Conservation (phyloP, 163 green algal species). For the Chlorella variabilis region DNA sequence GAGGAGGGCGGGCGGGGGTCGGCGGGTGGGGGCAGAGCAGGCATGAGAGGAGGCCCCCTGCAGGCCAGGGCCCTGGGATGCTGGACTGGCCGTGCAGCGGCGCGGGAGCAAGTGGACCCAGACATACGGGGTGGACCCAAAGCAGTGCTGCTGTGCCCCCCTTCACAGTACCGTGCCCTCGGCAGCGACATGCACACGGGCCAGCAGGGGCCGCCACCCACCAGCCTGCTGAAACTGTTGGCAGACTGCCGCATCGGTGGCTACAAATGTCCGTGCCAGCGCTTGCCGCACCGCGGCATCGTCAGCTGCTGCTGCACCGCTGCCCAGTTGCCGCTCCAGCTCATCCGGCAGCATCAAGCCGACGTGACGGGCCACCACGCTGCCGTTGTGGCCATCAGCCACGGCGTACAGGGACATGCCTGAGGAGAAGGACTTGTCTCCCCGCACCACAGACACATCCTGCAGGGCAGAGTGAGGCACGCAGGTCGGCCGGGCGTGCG, state of each 20-base stretch:
- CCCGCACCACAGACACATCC: constrained; percentile 16
- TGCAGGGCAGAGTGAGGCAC: neutral
- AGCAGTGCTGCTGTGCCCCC: no score
- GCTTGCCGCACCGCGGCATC: neutral
- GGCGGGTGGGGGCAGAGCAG: no score
- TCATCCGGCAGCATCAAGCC: neutral
- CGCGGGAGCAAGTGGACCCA: no score
- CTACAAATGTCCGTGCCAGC: constrained; percentile 17
- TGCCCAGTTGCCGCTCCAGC: constrained; percentile 18
- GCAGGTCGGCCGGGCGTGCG: no score
- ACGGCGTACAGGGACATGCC: constrained; percentile 56
- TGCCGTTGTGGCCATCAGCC: constrained; percentile 71
- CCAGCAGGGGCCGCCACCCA: no score
- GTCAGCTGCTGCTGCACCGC: neutral
- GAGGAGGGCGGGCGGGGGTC: neutral
- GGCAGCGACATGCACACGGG: no score
- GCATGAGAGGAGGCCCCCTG: no score
- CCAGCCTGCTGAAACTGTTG: neutral
- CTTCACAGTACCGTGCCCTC: no score
- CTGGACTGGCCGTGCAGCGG: no score
- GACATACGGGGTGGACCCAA: no score
- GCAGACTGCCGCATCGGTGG: neutral
- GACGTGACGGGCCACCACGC: constrained; percentile 26
- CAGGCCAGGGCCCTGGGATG: no score
- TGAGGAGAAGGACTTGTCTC: neutral